phyloP scores from a whole-genome alignment of 345 rosid genomes.

The Laguncularia racemosa region DNA sequence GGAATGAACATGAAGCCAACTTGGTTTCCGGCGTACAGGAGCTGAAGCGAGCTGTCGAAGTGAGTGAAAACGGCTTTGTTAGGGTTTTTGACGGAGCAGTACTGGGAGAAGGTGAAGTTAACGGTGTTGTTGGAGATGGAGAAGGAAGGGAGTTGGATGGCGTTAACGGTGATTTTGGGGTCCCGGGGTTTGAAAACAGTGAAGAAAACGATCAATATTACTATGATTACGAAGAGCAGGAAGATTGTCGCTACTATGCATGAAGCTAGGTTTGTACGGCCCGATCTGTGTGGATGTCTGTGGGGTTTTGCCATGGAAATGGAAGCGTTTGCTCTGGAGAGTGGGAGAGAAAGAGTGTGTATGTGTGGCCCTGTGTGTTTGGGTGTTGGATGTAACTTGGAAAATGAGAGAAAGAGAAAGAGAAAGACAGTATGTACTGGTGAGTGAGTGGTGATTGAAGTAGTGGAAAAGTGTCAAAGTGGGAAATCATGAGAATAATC shows the following conservation, averaged over 20 bases:
- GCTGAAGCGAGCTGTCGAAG: slow-evolving; percentile 90
- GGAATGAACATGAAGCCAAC: slow-evolving; percentile 98
- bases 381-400: neutral
- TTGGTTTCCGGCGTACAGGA: slow-evolving; percentile 73
- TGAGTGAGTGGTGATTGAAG: neutral
- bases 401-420: neutral
- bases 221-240: slow-evolving; percentile 58
- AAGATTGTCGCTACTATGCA: slow-evolving; percentile 86
- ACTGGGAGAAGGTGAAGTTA: slow-evolving; percentile 84
- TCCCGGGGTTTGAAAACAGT: slow-evolving; percentile 87
- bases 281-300: slow-evolving; percentile 26
- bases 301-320: slow-evolving; percentile 11
- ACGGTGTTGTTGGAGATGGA: slow-evolving; percentile 76
- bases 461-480: slow-evolving; percentile 1
- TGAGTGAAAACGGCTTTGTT: slow-evolving; percentile 84
- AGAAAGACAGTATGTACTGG: neutral
- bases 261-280: slow-evolving; percentile 84
- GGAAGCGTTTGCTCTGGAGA: neutral
- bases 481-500: no score
- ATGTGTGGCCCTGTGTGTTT: no score
- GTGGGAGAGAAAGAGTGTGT: no score
- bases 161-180: slow-evolving; percentile 76
- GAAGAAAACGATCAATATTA: slow-evolving; percentile 74
- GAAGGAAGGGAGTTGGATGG: slow-evolving; percentile 94
- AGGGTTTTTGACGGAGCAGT: slow-evolving; percentile 78